phyloP scores from a whole-genome alignment of 2,329 filamentous ascomycete species.

The Talaromyces pinophilus region DNA sequence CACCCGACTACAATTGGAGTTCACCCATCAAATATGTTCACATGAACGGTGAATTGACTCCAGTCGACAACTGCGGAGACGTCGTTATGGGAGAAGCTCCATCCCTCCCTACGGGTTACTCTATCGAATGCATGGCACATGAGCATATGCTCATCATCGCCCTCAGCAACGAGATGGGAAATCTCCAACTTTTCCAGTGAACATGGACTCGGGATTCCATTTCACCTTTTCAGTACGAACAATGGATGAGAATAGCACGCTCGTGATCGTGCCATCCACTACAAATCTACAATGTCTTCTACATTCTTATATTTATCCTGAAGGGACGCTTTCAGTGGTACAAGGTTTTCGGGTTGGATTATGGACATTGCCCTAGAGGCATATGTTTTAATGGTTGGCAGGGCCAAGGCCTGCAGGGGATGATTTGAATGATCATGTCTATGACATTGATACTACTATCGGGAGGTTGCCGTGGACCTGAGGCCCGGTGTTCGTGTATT shows the following conservation, averaged over 20 bases:
- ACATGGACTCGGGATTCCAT: conserved; percentile 20
- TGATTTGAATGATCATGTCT: not conserved
- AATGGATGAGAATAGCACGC: conserved; percentile 18
- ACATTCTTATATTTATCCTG: not conserved
- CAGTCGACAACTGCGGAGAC: conserved; percentile 19
- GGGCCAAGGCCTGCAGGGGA: conserved; percentile 2
- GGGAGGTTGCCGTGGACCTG: conserved; percentile 21
- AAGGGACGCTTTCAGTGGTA: conserved; percentile 19
- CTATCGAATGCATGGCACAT: not conserved
- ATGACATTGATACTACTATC: conserved; percentile 3
- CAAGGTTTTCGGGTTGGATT: conserved; percentile 18
- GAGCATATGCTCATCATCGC: conserved; percentile 16
- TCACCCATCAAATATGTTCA: conserved; percentile 11
- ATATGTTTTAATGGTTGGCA: conserved; percentile 2
- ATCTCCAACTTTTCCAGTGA: conserved; percentile 6
- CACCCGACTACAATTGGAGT: conserved; percentile 4
- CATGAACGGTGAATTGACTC: conserved; percentile 12
- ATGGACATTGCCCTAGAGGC: conserved; percentile 13
- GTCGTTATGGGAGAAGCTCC: conserved; percentile 22
- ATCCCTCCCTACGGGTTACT: not conserved
- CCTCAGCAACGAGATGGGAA: conserved; percentile 6
- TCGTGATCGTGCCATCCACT: conserved; percentile 20
- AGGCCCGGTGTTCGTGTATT: conserved; percentile 18
- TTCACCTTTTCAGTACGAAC: not conserved
- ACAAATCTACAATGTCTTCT: not conserved